Percentiles rank a stretch among this genome's conserved stretches.
Conservation (phyloP, 805 yeast genomes). For the Monosporozyma solicola region DNA sequence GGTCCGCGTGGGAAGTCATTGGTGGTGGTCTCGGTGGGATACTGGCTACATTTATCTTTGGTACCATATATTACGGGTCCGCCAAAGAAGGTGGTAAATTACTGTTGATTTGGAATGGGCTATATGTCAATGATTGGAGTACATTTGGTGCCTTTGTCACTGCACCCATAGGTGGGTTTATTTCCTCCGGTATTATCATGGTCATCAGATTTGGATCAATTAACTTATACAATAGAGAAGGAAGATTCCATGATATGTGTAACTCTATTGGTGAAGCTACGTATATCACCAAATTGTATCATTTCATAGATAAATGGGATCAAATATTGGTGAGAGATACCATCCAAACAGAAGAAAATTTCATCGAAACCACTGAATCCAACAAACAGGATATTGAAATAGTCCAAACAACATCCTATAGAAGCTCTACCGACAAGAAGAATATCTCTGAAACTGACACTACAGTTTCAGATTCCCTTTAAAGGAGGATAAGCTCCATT, state of each 20-base stretch:
- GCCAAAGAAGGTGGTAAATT: slow-evolving; percentile 73
- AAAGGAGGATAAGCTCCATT: neutral
- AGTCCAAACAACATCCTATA: neutral
- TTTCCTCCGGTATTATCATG: slow-evolving; percentile 46
- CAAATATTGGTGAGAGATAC: neutral
- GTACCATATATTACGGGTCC: slow-evolving; percentile 63
- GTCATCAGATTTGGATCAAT: slow-evolving; percentile 36
- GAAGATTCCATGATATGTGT: slow-evolving; percentile 4
- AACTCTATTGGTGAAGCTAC: slow-evolving; percentile 7
- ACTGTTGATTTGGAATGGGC: slow-evolving; percentile 67
- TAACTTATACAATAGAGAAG: slow-evolving; percentile 11
- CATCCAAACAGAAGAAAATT: neutral
- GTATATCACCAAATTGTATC: slow-evolving; percentile 4
- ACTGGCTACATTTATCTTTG: slow-evolving; percentile 71
- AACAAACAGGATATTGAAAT: neutral
- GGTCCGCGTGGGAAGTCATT: slow-evolving; percentile 74
- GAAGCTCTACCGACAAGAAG: neutral
- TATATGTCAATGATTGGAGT: slow-evolving; percentile 82
- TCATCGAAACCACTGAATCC: neutral
- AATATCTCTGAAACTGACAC: neutral
- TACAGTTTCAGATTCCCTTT: neutral
- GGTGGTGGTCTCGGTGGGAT: slow-evolving; percentile 80
- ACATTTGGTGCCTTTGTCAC: slow-evolving; percentile 90
- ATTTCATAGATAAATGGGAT: neutral
- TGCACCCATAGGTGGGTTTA: slow-evolving; percentile 74